Percentiles rank a stretch among this genome's conserved stretches.
phyloP scores from a whole-genome alignment of 2,329 filamentous ascomycete genomes.

The Talaromyces sp. region DNA sequence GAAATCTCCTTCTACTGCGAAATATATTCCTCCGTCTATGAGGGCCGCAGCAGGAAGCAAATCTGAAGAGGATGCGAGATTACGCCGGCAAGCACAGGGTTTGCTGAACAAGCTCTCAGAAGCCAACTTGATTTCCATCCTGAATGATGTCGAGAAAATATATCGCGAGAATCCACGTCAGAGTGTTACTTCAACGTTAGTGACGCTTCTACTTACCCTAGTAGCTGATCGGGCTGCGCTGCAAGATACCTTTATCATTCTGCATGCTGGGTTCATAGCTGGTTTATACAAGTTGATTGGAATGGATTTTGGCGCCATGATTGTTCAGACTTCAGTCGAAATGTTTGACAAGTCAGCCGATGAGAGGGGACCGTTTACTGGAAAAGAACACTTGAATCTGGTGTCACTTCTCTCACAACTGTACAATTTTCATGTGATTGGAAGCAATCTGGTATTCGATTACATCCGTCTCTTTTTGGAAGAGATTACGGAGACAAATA shows the following conservation, averaged over 20 bases:
- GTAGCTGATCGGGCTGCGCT: slow-evolving; percentile 72
- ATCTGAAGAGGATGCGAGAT: slow-evolving; percentile 60
- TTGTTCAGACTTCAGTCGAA: slow-evolving; percentile 72
- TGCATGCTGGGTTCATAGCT: slow-evolving; percentile 83
- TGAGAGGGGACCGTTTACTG: slow-evolving; percentile 33
- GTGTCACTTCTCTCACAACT: slow-evolving; percentile 78
- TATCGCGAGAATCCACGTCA: slow-evolving; percentile 83
- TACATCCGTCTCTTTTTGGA: slow-evolving; percentile 74
- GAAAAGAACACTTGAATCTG: slow-evolving; percentile 68
- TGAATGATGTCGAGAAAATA: slow-evolving; percentile 73
- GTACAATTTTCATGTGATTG: slow-evolving; percentile 87
- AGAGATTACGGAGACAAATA: slow-evolving; percentile 75
- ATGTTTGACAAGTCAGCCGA: slow-evolving; percentile 65
- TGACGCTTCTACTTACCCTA: slow-evolving; percentile 71
- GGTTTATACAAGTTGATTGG: slow-evolving; percentile 84
- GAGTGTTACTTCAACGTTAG: slow-evolving; percentile 74
- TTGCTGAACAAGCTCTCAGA: slow-evolving; percentile 90
- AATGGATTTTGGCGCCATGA: slow-evolving; percentile 80
- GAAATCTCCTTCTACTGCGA: slow-evolving; percentile 42
- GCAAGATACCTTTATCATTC: slow-evolving; percentile 82
- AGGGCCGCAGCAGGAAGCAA: slow-evolving; percentile 58
- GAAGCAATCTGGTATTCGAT: slow-evolving; percentile 80
- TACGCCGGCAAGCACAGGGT: slow-evolving; percentile 79
- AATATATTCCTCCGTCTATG: slow-evolving; percentile 87
- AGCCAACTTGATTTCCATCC: slow-evolving; percentile 77